These are phyloP conservation scores for Quercus berberidifolia DNA, from an alignment of 306 rosid species.

Conservation along the genomic window DNA sequence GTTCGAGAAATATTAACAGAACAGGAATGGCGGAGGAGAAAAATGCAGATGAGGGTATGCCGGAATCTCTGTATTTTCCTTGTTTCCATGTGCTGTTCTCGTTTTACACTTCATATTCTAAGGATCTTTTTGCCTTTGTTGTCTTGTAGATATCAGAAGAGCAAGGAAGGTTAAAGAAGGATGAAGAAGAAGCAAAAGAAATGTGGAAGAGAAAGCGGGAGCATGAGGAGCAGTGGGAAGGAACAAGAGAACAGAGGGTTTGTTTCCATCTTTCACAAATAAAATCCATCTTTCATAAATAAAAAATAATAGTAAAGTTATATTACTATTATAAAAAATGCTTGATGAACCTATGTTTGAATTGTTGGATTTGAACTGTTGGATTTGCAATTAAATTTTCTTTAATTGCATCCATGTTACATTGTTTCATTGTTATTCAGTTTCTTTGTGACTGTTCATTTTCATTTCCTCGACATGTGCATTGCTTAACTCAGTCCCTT, in stretches of 20 bases:
- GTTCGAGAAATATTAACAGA: constrained; percentile 94
- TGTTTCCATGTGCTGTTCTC: background rate
- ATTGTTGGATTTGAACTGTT: background rate
- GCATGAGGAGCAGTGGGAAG: constrained; percentile 99
- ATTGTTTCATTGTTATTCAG: background rate
- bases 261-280: constrained; percentile 30
- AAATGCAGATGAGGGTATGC: constrained; percentile 98
- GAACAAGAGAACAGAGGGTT: constrained; percentile 95
- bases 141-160: constrained; percentile 86
- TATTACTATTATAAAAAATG: background rate
- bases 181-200: constrained; percentile 93
- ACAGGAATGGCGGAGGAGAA: constrained; percentile 98
- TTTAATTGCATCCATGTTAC: background rate
- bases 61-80: background rate
- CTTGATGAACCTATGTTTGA: background rate
- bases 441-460: background rate
- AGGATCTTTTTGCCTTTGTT: constrained; percentile 20
- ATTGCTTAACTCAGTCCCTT: too few relatives aligned
- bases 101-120: constrained; percentile 11
- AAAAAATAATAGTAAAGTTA: too few relatives aligned
- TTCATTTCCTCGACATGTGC: background rate
- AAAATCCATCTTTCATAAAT: background rate
- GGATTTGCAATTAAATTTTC: background rate
- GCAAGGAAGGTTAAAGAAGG: constrained; percentile 96
- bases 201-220: constrained; percentile 99